A percentile compares a stretch with the other conserved stretches of the same genome.
These are phyloP conservation scores for Fusarium haematococcum DNA, from an alignment of 2,329 filamentous ascomycete species.

Conservation along the genomic window DNA sequence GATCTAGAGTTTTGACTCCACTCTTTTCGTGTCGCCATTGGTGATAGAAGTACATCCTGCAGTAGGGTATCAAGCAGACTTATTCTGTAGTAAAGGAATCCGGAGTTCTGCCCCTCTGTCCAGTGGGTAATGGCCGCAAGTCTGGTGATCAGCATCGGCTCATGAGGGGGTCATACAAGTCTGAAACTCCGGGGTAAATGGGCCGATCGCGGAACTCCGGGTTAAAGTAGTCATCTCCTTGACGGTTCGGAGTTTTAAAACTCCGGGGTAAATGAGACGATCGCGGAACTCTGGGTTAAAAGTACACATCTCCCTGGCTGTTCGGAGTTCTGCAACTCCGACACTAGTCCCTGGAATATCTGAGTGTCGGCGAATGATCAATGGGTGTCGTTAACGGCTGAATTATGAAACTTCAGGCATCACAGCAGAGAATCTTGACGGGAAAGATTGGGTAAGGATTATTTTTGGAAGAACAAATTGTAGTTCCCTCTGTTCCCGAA, in stretches of 20 bases:
- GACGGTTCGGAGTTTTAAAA: not conserved
- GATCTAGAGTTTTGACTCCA: not conserved
- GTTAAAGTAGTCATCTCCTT: not conserved
- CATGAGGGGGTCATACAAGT: no score
- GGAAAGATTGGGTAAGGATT: no score
- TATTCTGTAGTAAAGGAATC: not conserved
- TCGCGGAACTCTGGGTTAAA: not conserved
- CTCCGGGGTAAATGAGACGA: not conserved
- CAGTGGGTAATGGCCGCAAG: no score
- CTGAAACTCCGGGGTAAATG: no score
- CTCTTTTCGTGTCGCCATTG: not conserved
- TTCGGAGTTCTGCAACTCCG: not conserved
- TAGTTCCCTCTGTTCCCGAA: no score
- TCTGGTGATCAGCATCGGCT: no score
- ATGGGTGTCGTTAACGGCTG: no score
- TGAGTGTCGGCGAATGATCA: no score
- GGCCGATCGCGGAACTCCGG: not conserved
- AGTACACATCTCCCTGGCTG: not conserved
- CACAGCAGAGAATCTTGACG: no score
- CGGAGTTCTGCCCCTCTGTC: not conserved
- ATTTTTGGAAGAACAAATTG: no score
- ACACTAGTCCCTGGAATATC: no score
- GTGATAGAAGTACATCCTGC: not conserved
- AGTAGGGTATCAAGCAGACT: not conserved
- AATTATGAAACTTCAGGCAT: no score